These are phyloP conservation scores for Trichoderma sp. DNA, from an alignment of 2,329 filamentous ascomycete genomes.

Conservation along the genomic window DNA sequence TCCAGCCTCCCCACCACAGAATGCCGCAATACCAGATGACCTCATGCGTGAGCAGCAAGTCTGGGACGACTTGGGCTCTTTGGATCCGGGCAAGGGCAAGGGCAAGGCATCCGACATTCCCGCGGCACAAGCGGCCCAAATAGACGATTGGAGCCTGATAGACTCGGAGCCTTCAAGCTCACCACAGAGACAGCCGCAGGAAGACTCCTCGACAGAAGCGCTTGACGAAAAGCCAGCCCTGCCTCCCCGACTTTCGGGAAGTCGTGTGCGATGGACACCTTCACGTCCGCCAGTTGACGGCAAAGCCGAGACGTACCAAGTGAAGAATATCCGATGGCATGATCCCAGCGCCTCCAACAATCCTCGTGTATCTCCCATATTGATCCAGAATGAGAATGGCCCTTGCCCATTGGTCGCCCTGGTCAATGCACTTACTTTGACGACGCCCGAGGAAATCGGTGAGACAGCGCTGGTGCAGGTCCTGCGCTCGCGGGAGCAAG, in stretches of 20 bases:
- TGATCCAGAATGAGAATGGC: slow-evolving; percentile 91
- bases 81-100: slow-evolving; percentile 44
- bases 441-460: slow-evolving; percentile 62
- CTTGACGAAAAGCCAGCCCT: slow-evolving; percentile 35
- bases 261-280: slow-evolving; percentile 36
- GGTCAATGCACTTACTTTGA: slow-evolving; percentile 86
- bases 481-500: slow-evolving; percentile 76
- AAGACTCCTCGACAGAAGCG: slow-evolving; percentile 14
- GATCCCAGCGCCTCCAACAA: slow-evolving; percentile 61
- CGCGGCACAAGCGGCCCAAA: slow-evolving; percentile 23
- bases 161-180: slow-evolving; percentile 40
- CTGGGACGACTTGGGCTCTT: slow-evolving; percentile 48
- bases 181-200: slow-evolving; percentile 16
- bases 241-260: slow-evolving; percentile 37
- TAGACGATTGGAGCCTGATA: slow-evolving; percentile 53
- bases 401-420: slow-evolving; percentile 90
- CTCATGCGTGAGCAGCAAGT: slow-evolving; percentile 44
- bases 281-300: slow-evolving; percentile 44
- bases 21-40: slow-evolving; percentile 34
- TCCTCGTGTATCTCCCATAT: slow-evolving; percentile 75
- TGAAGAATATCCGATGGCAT: slow-evolving; percentile 87
- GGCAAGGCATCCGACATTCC: slow-evolving; percentile 24
- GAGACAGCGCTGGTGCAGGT: slow-evolving; percentile 75
- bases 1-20: slow-evolving; percentile 24
- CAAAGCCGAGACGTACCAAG: slow-evolving; percentile 78